Base-by-base conservation (phyloP, 257 asterid species). In the Hygrophila difformis region DNA sequence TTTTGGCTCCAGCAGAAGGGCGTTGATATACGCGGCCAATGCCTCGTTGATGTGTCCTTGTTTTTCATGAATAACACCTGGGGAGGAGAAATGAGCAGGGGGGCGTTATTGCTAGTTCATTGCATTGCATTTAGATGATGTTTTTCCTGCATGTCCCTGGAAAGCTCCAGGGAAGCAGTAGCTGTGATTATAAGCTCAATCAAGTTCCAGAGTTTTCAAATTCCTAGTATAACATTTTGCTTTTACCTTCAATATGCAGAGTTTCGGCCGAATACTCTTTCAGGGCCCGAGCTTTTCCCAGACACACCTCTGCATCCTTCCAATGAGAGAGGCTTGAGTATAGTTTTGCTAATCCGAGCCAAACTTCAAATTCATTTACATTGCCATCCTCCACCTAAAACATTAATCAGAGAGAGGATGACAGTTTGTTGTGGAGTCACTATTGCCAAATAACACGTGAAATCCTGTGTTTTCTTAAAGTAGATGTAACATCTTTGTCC, bases 321-420 rank as follows among this genome's bases (percentile, higher is more conserved):
- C 94, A 91, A 54, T 77, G 93, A 41, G 97, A 78, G 51, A 91
- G 94, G 66, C 79, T 86, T n/a, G 93, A 78, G 72, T 91, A 91
- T 48, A 91, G 69, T 50, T 80, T 82, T 31, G 96, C 95, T 37
- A 91, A 70, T 49, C 96, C 99, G 16, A 75, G 94, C 99, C 99
- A 91, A 49, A 86, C 95, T 70, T 86, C 99, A 56, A 66, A 75
- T 70, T 91, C 99, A 65, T 68, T 69, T 51, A 80, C 76, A 43
- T 60, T 80, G 44, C 72, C 93, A 60, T 80, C 93, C 66, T 76
- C 94, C 44, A 42, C 72, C 97, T 91, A 58, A 47, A 61, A 48
- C 44, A 41, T 44, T 8, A 26, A 26, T 26, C n/a, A 8, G 31
- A 26, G 31, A 3, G 31, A 3, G 37, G 12, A 33, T 33, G 37